Percentiles rank a stretch among this genome's conserved stretches.
phyloP scores from a whole-genome alignment of 2,329 filamentous ascomycete genomes.

The Myriosclerotinia duriaeana region DNA sequence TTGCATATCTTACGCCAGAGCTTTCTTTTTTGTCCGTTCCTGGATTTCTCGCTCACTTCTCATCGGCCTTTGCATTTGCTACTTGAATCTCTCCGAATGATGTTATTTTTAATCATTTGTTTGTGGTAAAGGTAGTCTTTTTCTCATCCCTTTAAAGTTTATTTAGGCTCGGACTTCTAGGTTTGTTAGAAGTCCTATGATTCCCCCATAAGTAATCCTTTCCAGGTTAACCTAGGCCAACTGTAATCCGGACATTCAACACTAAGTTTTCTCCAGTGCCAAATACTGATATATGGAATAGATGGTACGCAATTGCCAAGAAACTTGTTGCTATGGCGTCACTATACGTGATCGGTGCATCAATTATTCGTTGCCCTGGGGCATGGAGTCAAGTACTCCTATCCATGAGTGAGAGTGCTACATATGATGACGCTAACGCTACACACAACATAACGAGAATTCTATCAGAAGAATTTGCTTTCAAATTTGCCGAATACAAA shows the following conservation, averaged over 20 bases:
- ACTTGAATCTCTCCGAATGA: conserved; percentile 71
- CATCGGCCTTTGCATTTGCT: conserved; percentile 68
- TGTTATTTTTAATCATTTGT: conserved; percentile 67
- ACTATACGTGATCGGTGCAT: conserved; percentile 61
- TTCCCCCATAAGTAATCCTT: conserved; percentile 46
- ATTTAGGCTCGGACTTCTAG: conserved; percentile 68
- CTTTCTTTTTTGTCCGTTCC: conserved; percentile 56
- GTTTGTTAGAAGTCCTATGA: conserved; percentile 40
- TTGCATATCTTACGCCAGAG: conserved; percentile 44
- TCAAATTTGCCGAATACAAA: conserved; percentile 64
- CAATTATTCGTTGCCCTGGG: conserved; percentile 59
- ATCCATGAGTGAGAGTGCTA: conserved; percentile 69
- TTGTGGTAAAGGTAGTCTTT: conserved; percentile 64
- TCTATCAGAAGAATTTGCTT: conserved; percentile 59
- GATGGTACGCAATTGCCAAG: conserved; percentile 71
- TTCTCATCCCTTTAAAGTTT: conserved; percentile 68
- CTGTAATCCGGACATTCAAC: too few relatives aligned
- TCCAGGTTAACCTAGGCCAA: not conserved
- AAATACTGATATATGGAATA: not conserved
- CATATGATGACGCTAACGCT: conserved; percentile 70
- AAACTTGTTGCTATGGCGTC: conserved; percentile 65
- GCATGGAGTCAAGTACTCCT: conserved; percentile 48
- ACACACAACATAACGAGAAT: conserved; percentile 65
- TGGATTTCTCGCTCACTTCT: conserved; percentile 63
- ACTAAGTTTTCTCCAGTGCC: not conserved